A percentile compares a stretch with the other conserved stretches of the same genome.
Evolutionary conservation across 768 basidiomycete species (phyloP).

Genomic region (Termitomyces sp.): DNA sequence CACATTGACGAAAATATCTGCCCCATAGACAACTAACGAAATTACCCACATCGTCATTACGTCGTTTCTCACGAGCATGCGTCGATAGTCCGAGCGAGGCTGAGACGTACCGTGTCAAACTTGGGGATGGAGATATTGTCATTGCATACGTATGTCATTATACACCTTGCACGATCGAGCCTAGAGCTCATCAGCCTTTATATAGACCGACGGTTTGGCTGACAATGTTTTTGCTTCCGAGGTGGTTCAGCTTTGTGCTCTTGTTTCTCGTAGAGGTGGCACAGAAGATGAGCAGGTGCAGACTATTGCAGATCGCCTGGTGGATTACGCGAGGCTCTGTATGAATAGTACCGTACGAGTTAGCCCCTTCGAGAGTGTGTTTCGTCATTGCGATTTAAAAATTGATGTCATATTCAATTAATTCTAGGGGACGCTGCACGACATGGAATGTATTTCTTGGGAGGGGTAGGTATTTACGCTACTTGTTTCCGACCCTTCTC

Average conservation of each 20-base stretch:
- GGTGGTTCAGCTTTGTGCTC: conserved; percentile 61
- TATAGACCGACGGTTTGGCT: conserved; percentile 48
- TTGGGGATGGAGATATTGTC: conserved; percentile 47
- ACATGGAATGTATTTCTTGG: conserved; percentile 58
- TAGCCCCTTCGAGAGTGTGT: conserved; percentile 73
- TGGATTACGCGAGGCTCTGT: conserved; percentile 61
- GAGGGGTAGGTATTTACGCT: conserved; percentile 55
- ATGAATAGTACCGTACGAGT: conserved; percentile 61
- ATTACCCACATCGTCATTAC: conserved; percentile 36
- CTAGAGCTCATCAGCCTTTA: neutral
- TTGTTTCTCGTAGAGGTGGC: conserved; percentile 50
- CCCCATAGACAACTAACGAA: conserved; percentile 47
- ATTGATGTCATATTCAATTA: neutral
- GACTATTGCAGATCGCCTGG: conserved; percentile 64
- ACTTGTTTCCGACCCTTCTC: conserved; percentile 6
- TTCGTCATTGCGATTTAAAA: neutral
- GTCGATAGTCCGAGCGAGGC: conserved; percentile 47
- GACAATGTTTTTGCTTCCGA: conserved; percentile 68
- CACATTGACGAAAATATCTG: conserved; percentile 1
- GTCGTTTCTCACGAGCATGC: conserved; percentile 43
- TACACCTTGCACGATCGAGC: neutral
- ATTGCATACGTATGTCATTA: conserved; percentile 36
- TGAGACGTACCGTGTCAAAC: conserved; percentile 34
- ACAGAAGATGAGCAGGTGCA: conserved; percentile 61
- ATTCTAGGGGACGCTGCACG: conserved; percentile 54